Conservation (phyloP, 768 basidiomycete species). For the Saitozyma podzolica region DNA sequence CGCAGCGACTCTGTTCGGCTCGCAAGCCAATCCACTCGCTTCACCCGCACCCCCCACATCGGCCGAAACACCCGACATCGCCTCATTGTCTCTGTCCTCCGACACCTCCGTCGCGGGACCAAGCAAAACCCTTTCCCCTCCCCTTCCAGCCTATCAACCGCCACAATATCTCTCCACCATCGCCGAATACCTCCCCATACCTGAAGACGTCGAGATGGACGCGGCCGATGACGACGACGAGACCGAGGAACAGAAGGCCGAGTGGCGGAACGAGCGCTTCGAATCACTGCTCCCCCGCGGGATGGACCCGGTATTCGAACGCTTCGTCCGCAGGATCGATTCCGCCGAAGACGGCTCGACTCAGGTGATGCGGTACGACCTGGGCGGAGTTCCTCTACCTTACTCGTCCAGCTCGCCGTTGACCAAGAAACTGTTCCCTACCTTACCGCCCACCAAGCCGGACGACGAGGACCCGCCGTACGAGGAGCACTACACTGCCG, state of each 20-base stretch:
- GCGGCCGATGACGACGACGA: conserved; percentile 57
- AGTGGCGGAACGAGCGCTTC: conserved; percentile 53
- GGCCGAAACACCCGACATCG: conserved; percentile 19
- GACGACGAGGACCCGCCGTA: conserved; percentile 31
- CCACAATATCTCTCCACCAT: conserved; percentile 48
- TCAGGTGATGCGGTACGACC: conserved; percentile 92
- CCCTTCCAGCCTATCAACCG: conserved; percentile 49
- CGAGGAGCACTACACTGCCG: conserved; percentile 57
- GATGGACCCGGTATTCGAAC: conserved; percentile 81
- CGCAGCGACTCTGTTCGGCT: conserved; percentile 22
- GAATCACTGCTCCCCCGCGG: conserved; percentile 61
- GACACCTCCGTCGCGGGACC: conserved; percentile 8
- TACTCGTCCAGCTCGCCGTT: conserved; percentile 71
- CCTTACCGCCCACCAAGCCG: conserved; percentile 49
- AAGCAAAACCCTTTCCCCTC: conserved; percentile 33
- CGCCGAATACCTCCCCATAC: conserved; percentile 46
- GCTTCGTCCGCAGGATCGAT: conserved; percentile 72
- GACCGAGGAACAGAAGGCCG: conserved; percentile 53
- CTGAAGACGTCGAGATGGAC: conserved; percentile 31
- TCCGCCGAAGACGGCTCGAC: conserved; percentile 59
- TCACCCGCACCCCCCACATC: conserved; percentile 11
- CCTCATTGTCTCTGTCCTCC: conserved; percentile 25
- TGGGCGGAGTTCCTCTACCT: conserved; percentile 79
- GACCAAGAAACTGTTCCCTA: conserved; percentile 73
- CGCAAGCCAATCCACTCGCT: conserved; percentile 25